Base-by-base conservation (phyloP, 2,329 filamentous ascomycete genomes). In the Neobulgaria alba region DNA sequence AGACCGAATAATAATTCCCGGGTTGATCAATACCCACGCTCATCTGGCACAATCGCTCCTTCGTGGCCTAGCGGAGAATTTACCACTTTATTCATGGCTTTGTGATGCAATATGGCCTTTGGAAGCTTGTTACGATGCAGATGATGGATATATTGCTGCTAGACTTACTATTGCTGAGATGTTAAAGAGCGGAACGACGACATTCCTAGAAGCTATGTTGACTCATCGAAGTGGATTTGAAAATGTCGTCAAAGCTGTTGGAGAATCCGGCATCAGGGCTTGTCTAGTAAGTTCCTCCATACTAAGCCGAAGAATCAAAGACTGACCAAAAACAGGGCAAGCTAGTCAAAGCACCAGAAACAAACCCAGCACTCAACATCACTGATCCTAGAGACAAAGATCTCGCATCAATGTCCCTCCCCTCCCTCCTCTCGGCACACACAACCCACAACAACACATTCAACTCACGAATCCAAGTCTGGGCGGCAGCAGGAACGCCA, bases 151-250 rank as follows among this genome's bases (percentile, higher is more conserved):
- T 50, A 61, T 66, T 3, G 69, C 69, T 3, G 67, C 66, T 2
- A 56, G 64, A 8, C 53, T 72, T 26, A 71, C 64, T 8, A 69
- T 72, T 26, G 67, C 64, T 0, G 69, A 72, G 56, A 69, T 72
- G 67, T 56, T 72, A 21, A 65, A 65, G 52, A 65, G 61, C 3
- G 69, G 69, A 0, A 72, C 69, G 4, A 73, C 69, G 1, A 69
- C 64, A 46, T 73, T 73, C 44, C 55, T 73, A 4, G 69, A 73
- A 50, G 69, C 67, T 30, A 71, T 73, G 69, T 67, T 67, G 41
- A 63, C 66, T 3, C 61, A 69, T 48, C 62, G 66, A 5, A 67
- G 64, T 39, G 66, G 67, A 3, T 69, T 69, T 39, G 65, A 69
- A 35, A 65, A 64, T 4, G 60, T 69, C 2, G 62, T 60, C 34